Evolutionary conservation across 768 basidiomycete genomes (phyloP), one percentile per base, ranked within the genome.

Genomic region (Rhizopogon vinicolor): DNA sequence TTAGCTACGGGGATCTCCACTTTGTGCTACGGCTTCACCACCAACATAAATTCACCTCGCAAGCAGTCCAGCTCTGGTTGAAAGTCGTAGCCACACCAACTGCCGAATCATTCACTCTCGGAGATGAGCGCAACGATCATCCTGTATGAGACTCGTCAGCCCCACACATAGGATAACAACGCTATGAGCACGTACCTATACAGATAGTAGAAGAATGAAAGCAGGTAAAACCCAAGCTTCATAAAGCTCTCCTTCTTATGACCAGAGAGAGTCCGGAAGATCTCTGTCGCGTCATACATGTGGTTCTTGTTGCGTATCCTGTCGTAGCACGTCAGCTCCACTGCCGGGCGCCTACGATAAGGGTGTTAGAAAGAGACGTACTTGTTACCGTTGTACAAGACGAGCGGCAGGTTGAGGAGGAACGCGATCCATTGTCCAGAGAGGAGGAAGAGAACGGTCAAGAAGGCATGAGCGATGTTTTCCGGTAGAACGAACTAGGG

Each of bases 201-300:
- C 62, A 93, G 84, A 65, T 93, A 93, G 71, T 90, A 92, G 79
- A 93, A 92, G 78, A 91, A 92, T 54, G 91, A 92, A 55, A 93
- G 78, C 60, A 93, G 84, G 69, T 93, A 95, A 74, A 93, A 93
- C 10, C 91, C 93, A 53, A 97, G 86, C 75, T 96, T 97, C 72
- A 94, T 80, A 67, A 97, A 96, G 62, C 87, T 87, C 75, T 95
- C 96, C 67, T 93, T 97, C 78, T 99, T 99, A 75, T 98, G 97
- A 41, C 81, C 85, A 13, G 88, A 83, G 45, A 98, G 75, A 54
- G 95, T 93, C 62, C 97, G 84, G 82, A 99, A 99, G 61, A 98
- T 99, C 75, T 99, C 97, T 22, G 96, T 98, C 53, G 97, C 97
- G 68, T 99, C 97, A 68, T 97, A 98, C 93, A 98, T 96, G 75